These are phyloP conservation scores for Mallotus nudiflorus DNA, from an alignment of 345 rosid genomes.

Conservation along the genomic window DNA sequence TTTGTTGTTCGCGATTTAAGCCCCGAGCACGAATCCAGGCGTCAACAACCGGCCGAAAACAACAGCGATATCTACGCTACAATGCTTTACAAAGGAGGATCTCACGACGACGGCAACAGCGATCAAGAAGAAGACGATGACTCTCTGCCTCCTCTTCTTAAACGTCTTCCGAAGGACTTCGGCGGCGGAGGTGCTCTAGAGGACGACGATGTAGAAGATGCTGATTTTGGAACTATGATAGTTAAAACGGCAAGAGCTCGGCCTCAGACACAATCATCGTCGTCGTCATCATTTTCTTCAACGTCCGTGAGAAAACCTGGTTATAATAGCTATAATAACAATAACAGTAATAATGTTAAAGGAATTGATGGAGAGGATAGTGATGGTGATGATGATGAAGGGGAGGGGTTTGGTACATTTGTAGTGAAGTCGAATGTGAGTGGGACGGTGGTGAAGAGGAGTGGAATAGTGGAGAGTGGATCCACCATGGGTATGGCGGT, in stretches of 20 bases:
- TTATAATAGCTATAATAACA: constrained; percentile 26
- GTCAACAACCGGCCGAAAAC: constrained; percentile 1
- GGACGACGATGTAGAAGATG: constrained; percentile 48
- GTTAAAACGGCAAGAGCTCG: constrained; percentile 50
- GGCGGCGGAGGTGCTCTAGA: constrained; percentile 63
- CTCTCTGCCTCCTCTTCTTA: constrained; percentile 82
- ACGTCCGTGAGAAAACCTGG: constrained; percentile 13
- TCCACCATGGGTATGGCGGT: constrained; percentile 67
- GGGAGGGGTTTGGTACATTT: constrained; percentile 72
- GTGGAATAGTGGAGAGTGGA: constrained; percentile 51
- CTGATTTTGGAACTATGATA: constrained; percentile 76
- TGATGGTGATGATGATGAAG: constrained; percentile 49
- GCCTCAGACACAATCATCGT: constrained; percentile 19
- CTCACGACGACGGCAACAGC: not conserved
- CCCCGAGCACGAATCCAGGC: constrained; percentile 17
- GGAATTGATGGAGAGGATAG: constrained; percentile 44
- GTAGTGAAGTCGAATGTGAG: constrained; percentile 62
- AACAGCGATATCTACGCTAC: constrained; percentile 20
- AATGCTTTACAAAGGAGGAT: constrained; percentile 28
- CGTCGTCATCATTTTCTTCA: constrained; percentile 32
- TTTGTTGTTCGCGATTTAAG: constrained; percentile 25
- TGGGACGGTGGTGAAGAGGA: constrained; percentile 59
- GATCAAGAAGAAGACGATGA: constrained; percentile 49
- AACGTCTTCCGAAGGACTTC: constrained; percentile 85
- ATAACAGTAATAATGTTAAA: not conserved